Base-by-base conservation (phyloP, 352 stramenopile genomes). In the Globisporangium nodosum region DNA sequence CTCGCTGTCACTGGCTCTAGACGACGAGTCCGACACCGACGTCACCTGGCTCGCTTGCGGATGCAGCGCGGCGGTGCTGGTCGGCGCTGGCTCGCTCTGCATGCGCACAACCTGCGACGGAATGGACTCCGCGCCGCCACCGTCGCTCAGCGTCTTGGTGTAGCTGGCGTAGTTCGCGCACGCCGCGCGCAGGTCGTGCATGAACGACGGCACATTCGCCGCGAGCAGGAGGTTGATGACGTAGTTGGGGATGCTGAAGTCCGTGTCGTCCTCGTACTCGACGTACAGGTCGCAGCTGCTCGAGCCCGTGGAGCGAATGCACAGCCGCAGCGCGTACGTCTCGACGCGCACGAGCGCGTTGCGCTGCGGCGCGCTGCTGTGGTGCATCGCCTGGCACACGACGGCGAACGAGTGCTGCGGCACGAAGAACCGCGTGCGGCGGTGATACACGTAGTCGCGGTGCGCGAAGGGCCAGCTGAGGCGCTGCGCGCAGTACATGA, bases 381-480 rank as follows among this genome's bases (percentile, higher is more conserved):
- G 81, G 43, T 86, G 68, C 21, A 71, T 69, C 3, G 78, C 66
- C 33, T 91, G 76, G 18, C 69, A 88, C 21, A 89, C 60, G 27
- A 91, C 63, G 30, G 90, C 83, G 56, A 90, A 93, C 20, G 78
- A 59, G 15, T 76, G 73, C 42, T 89, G 67, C 21, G 60, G 33
- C 3, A 70, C 21, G 37, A 86, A 87, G 42, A 80, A 88, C 61
- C 81, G 77, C 49, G 73, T 67, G 18, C 75, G 74, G 3, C 83
- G 78, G 53, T 76, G 64, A 61, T 85, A 93, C n/a, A 91, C 83
- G 58, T 93, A 93, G 63, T 93, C 83, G 6, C 83, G 81, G 52
- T 78, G 73, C 9, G 81, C 58, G 37, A 90, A 71, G 13, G 83
- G 83, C 83, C 83, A 92, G 50, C 77, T 77, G 49, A 90, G 54